A percentile compares a stretch with the other conserved stretches of the same genome.
These are phyloP conservation scores for Colletotrichum gigasporum DNA, from an alignment of 2,329 filamentous ascomycete genomes.

Conservation along the genomic window DNA sequence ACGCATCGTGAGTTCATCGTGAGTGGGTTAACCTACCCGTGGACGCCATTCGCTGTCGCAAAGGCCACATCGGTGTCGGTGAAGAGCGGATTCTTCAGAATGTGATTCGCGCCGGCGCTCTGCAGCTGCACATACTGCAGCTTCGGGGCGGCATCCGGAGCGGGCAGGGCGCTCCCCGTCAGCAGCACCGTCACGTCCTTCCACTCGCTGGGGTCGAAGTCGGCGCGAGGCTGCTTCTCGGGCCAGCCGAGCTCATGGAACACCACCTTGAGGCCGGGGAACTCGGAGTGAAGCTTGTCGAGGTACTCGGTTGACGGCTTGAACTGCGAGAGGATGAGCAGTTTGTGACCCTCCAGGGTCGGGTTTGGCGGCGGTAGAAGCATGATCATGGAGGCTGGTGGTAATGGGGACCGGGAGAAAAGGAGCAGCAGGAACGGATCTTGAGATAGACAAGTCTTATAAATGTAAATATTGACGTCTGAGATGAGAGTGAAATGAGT, in stretches of 20 bases:
- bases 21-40: constrained; percentile 52
- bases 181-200: constrained; percentile 58
- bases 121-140: constrained; percentile 63
- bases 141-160: constrained; percentile 52
- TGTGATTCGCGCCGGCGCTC: constrained; percentile 63
- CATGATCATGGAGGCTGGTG: constrained; percentile 15
- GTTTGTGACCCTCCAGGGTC: constrained; percentile 52
- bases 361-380: constrained; percentile 26
- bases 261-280: constrained; percentile 54
- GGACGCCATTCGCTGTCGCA: constrained; percentile 66
- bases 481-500: neutral
- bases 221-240: constrained; percentile 34
- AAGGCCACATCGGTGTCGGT: constrained; percentile 59
- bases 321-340: constrained; percentile 51
- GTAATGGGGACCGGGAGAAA: too few relatives aligned
- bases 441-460: neutral
- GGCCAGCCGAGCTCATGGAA: constrained; percentile 41
- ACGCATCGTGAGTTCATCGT: neutral
- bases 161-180: constrained; percentile 53
- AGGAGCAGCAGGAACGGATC: neutral
- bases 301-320: constrained; percentile 44
- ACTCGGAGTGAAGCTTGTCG: constrained; percentile 47
- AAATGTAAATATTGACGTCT: too few relatives aligned
- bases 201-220: constrained; percentile 51
- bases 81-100: constrained; percentile 57